Conservation (phyloP, 805 yeast genomes). For the Yarrowia alimentaria region DNA sequence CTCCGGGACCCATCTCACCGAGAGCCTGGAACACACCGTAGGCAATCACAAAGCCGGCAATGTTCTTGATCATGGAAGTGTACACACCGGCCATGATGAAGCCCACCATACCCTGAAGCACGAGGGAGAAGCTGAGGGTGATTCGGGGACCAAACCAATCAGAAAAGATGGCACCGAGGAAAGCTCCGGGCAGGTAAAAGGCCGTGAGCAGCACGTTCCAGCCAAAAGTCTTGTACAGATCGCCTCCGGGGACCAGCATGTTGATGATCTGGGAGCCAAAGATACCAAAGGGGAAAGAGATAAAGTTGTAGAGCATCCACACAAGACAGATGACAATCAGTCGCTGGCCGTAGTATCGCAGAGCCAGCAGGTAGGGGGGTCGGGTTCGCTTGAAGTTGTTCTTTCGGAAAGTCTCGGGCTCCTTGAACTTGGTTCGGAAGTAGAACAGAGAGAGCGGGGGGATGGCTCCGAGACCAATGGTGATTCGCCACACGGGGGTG, state of each 20-base stretch:
- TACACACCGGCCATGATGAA: slow-evolving; percentile 77
- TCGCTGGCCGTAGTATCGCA: slow-evolving; percentile 85
- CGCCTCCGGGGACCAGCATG: slow-evolving; percentile 56
- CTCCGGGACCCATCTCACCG: slow-evolving; percentile 95
- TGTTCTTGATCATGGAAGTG: slow-evolving; percentile 51
- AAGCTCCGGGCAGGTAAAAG: slow-evolving; percentile 87
- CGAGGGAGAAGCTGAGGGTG: slow-evolving; percentile 67
- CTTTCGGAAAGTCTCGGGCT: slow-evolving; percentile 68
- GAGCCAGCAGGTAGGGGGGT: slow-evolving; percentile 64
- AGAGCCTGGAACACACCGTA: slow-evolving; percentile 84
- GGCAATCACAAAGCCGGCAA: slow-evolving; percentile 79
- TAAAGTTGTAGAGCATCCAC: slow-evolving; percentile 92
- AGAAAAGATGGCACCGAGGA: slow-evolving; percentile 79
- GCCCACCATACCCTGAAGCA: slow-evolving; percentile 74
- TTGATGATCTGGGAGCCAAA: slow-evolving; percentile 72
- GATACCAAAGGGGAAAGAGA: slow-evolving; percentile 82
- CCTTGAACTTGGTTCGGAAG: slow-evolving; percentile 71
- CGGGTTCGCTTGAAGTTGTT: slow-evolving; percentile 61
- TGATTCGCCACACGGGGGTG: slow-evolving; percentile 85
- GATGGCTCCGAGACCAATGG: slow-evolving; percentile 86
- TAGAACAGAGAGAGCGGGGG: slow-evolving; percentile 78
- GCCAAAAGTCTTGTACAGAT: slow-evolving; percentile 74
- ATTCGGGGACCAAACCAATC: slow-evolving; percentile 91
- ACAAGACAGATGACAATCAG: slow-evolving; percentile 65
- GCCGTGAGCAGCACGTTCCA: slow-evolving; percentile 89